Evolutionary conservation across 2,329 filamentous ascomycete genomes (phyloP).

Genomic region (Paraphoma sp.): DNA sequence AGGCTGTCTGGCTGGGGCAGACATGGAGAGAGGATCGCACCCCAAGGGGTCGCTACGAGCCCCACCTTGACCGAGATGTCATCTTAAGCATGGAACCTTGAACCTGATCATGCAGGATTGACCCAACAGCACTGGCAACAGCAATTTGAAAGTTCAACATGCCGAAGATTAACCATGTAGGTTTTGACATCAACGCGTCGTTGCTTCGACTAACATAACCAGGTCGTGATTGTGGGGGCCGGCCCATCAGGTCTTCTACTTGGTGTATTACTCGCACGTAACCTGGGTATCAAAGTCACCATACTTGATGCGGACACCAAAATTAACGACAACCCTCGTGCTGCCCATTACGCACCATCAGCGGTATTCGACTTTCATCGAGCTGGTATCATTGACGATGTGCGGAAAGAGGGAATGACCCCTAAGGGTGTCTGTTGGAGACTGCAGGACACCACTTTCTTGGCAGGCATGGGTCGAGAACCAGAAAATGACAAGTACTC

Average conservation of each 20-base stretch:
- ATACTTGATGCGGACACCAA: conserved; percentile 63
- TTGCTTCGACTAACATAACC: conserved; percentile 8
- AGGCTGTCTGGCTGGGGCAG: not conserved
- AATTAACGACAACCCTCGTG: conserved; percentile 66
- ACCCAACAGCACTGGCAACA: conserved; percentile 11
- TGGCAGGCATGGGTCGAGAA: conserved; percentile 39
- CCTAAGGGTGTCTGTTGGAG: conserved; percentile 55
- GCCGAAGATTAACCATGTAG: conserved; percentile 42
- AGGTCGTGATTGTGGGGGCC: conserved; percentile 42
- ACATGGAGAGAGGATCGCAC: conserved; percentile 14
- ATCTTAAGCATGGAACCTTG: conserved; percentile 6
- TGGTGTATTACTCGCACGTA: conserved; percentile 59
- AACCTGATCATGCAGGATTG: conserved; percentile 3
- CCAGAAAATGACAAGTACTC: conserved; percentile 34
- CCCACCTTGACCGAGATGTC: conserved; percentile 20
- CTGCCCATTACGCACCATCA: conserved; percentile 66
- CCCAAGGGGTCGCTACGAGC: conserved; percentile 12
- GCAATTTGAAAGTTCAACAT: conserved; percentile 17
- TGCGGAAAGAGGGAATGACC: conserved; percentile 52
- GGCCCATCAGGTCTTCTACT: conserved; percentile 45
- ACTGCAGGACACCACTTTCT: conserved; percentile 43
- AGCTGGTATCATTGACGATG: conserved; percentile 65
- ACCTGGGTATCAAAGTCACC: conserved; percentile 57
- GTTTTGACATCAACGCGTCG: not conserved
- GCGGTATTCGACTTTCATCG: conserved; percentile 64